Percentiles rank a stretch among this genome's conserved stretches.
phyloP scores from a whole-genome alignment of 2,329 filamentous ascomycete genomes.

The Phialocephala subalpina region DNA sequence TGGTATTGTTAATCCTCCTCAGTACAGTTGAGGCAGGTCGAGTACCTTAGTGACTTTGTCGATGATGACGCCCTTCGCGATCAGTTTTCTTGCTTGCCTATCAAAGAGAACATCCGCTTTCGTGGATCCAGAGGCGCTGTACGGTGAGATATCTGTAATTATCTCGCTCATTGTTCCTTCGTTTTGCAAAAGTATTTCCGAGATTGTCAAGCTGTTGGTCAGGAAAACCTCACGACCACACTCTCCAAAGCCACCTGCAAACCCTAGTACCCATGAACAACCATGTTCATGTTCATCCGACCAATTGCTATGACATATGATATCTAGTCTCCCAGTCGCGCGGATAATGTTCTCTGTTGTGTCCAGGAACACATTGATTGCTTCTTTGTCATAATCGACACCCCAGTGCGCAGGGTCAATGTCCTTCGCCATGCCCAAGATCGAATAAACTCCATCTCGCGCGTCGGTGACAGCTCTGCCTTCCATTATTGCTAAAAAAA shows the following conservation, averaged over 20 bases:
- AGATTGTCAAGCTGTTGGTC: not conserved
- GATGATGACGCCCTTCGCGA: not conserved
- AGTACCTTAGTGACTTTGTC: not conserved
- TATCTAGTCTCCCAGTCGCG: not conserved
- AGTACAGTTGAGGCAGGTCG: not conserved
- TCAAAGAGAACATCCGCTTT: not conserved
- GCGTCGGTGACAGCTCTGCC: not conserved
- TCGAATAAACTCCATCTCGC: not conserved
- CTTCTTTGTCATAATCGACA: not conserved
- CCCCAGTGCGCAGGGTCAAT: not conserved
- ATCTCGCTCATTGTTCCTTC: not conserved
- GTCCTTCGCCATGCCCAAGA: not conserved
- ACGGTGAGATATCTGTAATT: not conserved
- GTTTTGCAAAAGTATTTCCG: not conserved
- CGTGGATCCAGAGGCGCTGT: not conserved
- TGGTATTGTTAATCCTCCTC: not conserved
- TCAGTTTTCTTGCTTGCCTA: not conserved
- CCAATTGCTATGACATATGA: not conserved
- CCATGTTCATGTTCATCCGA: slow-evolving; percentile 1
- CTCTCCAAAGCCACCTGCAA: not conserved
- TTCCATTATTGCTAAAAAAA: not conserved
- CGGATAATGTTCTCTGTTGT: not conserved
- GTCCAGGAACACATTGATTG: not conserved
- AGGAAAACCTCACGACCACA: not conserved
- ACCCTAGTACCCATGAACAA: not conserved